Conservation (phyloP, 257 asterid genomes). For the Capsicum baccatum region DNA sequence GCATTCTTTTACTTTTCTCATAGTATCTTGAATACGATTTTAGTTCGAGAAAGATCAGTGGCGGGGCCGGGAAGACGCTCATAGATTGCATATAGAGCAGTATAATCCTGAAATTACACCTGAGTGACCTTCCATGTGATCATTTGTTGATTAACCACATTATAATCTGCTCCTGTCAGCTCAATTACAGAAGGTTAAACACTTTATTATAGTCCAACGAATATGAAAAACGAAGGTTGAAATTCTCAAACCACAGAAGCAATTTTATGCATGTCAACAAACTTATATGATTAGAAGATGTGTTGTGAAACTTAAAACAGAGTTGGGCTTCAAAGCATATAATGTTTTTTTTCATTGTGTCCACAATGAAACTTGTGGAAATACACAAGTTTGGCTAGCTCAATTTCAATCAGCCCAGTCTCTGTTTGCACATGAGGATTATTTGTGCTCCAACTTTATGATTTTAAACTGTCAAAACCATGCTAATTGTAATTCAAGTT, state of each 20-base stretch:
- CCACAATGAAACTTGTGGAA: not conserved
- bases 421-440: not conserved
- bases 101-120: slow-evolving; percentile 63
- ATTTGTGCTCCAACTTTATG: not conserved
- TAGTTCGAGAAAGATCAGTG: slow-evolving; percentile 49
- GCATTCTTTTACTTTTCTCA: slow-evolving; percentile 42
- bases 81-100: slow-evolving; percentile 48
- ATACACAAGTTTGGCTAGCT: not conserved
- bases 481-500: not conserved
- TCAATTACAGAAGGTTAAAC: no score
- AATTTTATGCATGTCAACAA: no score
- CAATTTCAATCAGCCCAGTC: not conserved
- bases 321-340: not conserved
- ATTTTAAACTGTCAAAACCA: not conserved
- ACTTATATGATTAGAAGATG: not conserved
- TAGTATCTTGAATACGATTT: slow-evolving; percentile 53
- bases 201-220: no score
- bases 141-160: no score
- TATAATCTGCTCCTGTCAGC: no score
- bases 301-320: not conserved
- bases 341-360: no score
- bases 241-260: no score
- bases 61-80: slow-evolving; percentile 51
- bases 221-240: no score
- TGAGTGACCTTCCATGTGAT: slow-evolving; percentile 13